phyloP scores from a whole-genome alignment of 768 basidiomycete species.

The Phallus indusiatus region DNA sequence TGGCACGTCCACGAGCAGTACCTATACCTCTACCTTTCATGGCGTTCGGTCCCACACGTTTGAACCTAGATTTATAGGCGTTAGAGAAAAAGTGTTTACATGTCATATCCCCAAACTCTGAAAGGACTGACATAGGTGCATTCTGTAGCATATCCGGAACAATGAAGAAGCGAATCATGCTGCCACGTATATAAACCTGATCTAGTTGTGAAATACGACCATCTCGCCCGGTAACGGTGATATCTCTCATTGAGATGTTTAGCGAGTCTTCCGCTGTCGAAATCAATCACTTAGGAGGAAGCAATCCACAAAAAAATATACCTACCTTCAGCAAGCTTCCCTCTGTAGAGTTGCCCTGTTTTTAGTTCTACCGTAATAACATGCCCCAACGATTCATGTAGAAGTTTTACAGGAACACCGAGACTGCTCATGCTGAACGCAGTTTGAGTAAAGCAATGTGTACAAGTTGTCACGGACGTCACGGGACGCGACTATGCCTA shows the following conservation, averaged over 20 bases:
- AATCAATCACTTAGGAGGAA: neutral
- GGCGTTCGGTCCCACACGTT: conserved; percentile 94
- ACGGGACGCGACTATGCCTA: neutral
- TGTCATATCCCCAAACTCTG: neutral
- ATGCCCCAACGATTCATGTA: conserved; percentile 95
- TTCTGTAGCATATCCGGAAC: conserved; percentile 99
- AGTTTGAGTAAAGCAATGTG: neutral
- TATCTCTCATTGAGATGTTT: conserved; percentile 92
- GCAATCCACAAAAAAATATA: conserved; percentile 7
- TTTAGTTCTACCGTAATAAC: conserved; percentile 97
- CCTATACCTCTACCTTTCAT: conserved; percentile 99
- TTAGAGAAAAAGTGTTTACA: neutral
- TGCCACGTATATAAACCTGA: conserved; percentile 97
- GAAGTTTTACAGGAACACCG: conserved; percentile 91
- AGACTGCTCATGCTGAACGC: conserved; percentile 35
- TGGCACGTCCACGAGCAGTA: conserved; percentile 96
- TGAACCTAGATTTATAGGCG: conserved; percentile 62
- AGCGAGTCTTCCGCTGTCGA: conserved; percentile 92
- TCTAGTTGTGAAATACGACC: conserved; percentile 98
- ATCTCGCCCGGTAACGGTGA: conserved; percentile 96
- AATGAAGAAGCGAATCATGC: conserved; percentile 97
- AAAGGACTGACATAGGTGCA: conserved; percentile 80
- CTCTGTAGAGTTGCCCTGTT: conserved; percentile 93
- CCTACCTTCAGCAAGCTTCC: conserved; percentile 93
- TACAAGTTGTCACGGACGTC: neutral